Base-by-base conservation (phyloP, 768 basidiomycete species). In the Lyophyllum shimeji region DNA sequence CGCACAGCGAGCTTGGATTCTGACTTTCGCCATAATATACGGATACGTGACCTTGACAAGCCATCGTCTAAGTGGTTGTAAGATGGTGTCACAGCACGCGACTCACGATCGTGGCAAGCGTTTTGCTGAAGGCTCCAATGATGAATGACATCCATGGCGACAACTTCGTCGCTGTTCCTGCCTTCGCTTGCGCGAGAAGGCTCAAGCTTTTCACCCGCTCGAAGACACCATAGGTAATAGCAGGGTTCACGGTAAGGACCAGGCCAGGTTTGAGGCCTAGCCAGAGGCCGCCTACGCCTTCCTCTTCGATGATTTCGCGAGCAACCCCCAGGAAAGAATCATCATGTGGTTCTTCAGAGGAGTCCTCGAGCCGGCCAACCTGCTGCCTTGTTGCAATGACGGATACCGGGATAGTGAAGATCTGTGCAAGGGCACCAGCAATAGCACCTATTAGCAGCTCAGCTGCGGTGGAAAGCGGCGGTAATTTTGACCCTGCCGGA, bases 311-410 rank as follows among this genome's bases (percentile, higher is more conserved):
- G 66, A 99, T 97, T 69, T 95, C 91, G 12, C 80, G 79, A 7
- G 87, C 93, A 8, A 97, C 89, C 27, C 77, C 80, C 20, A 90
- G 58, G 74, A 99, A 90, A 0, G 89, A 89, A 58, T 90, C 88
- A 64, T 87, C 85, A 2, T 59, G 62, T 23, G 65, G 54, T 50
- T 69, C 67, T 4, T 69, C 71, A 34, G 60, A 27, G 24, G 64
- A 64, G 27, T 55, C 59, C 20, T 60, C 56, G 24, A 47, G 70
- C 13, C 76, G 78, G 42, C 90, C 90, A 48, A 98, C 83, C 73
- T 99, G 97, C 71, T 99, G 97, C 13, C 97, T 84, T 3, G 96
- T 98, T 15, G 97, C 97, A 65, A 99, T 97, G 49, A 98, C 96
- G 7, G 93, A 85, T 13, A 98, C 96, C 9, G 97, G 97, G 62